phyloP scores from a whole-genome alignment of 805 yeast species.

The Lachancea sp. region DNA sequence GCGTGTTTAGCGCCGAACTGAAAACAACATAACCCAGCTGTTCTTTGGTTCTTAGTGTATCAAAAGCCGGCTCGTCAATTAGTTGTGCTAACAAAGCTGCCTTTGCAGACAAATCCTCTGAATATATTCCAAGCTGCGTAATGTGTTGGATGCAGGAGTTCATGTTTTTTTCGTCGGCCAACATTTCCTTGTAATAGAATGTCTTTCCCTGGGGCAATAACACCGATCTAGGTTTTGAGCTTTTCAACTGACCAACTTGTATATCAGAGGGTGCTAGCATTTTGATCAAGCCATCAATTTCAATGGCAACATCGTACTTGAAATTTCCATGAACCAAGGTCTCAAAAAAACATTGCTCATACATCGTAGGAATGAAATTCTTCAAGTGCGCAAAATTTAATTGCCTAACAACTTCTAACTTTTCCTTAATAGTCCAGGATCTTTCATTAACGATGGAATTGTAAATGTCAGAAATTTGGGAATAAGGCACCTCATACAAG shows the following conservation, averaged over 20 bases:
- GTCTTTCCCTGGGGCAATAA: constrained; percentile 36
- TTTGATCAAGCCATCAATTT: constrained; percentile 41
- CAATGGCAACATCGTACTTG: constrained; percentile 45
- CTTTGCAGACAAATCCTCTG: constrained; percentile 38
- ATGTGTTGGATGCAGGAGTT: constrained; percentile 81
- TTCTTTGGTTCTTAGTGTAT: constrained; percentile 85
- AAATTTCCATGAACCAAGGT: constrained; percentile 74
- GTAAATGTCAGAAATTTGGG: constrained; percentile 61
- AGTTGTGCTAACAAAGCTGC: constrained; percentile 67
- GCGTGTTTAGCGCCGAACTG: constrained; percentile 59
- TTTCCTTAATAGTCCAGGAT: constrained; percentile 60
- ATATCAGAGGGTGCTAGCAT: constrained; percentile 41
- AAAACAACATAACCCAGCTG: constrained; percentile 94
- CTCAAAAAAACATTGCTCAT: constrained; percentile 59
- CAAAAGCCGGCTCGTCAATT: constrained; percentile 81
- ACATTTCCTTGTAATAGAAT: constrained; percentile 41
- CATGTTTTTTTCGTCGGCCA: constrained; percentile 63
- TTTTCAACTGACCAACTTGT: constrained; percentile 25
- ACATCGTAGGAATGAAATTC: constrained; percentile 46
- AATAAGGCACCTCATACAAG: constrained; percentile 69
- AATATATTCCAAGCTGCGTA: constrained; percentile 58
- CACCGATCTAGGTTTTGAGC: constrained; percentile 36
- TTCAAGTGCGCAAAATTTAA: constrained; percentile 45
- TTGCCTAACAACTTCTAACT: constrained; percentile 42
- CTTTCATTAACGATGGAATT: constrained; percentile 64